Base-by-base conservation (phyloP, 805 yeast genomes). In the Yamadazyma nakazawae region DNA sequence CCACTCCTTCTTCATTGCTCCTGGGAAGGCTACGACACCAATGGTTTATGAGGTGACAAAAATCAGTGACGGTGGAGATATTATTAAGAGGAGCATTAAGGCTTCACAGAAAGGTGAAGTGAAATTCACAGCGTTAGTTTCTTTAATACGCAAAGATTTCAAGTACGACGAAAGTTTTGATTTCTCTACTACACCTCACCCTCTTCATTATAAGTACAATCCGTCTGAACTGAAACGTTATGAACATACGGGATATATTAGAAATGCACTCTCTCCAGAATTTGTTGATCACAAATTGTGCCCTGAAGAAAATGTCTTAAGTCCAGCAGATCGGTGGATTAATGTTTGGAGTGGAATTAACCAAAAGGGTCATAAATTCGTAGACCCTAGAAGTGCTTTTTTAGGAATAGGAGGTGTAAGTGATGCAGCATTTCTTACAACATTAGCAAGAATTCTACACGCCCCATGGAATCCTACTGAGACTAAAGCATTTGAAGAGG, bases 1-100 rank as follows among this genome's bases (percentile, higher is more conserved):
- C 46, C 90, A 84, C 57, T 74, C 82, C 14, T 81, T 79, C 59
- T 85, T 85, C 55, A 59, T 85, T 7, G 62, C 66, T 13, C 79
- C 84, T 1, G 89, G 86, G 0, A 64, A 71, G 35, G 70, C 76
- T 0, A 54, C 55, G 0, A 50, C 63, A 1, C 76, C 78, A 14
- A 74, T 82, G 54, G 64, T 64, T 8, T 86, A 82, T 60, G 66
- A 72, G 31, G 90, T 86, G 6, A 63, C 61, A 16, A 70, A 68
- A 37, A 58, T 83, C 19, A 70, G 80, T 43, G 77, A 78, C 36
- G 84, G 83, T 8, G 76, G 71, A 37, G 75, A 75, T 45, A 77
- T 74, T 45, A 66, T 74, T 30, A 78, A 80, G 40, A 68, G 82
- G 39, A 76, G 78, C 37, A 79, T 87, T 4, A 64, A 66, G 36